Base-by-base conservation (phyloP, 805 yeast genomes). In the Sugiyamaella floridensis region DNA sequence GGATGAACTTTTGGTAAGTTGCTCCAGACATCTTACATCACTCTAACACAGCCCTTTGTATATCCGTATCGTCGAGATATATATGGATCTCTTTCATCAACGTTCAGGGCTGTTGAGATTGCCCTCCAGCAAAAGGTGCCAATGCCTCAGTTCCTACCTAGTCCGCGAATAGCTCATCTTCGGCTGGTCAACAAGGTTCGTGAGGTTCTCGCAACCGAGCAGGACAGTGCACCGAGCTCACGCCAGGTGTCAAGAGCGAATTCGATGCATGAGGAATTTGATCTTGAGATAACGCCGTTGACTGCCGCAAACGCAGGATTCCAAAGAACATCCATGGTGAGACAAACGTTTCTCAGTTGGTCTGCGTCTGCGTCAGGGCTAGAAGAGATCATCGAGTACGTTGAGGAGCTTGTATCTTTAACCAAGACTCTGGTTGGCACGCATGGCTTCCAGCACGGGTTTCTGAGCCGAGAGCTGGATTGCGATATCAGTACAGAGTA, bases 111-210 rank as follows among this genome's bases (percentile, higher is more conserved):
- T 8, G 65, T 76, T 12, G 74, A 74, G 52, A 71, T 69, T 40
- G 77, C 80, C 0, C 59, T 76, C n/a, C 47, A 61, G 6, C 74
- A 67, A 43, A 77, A 76, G 54, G 61, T 71, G 0, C 81, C 81
- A 1, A 51, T 78, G 26, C 81, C 82, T 1, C 81, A 76, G 55
- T 76, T 68, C 58, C 51, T 77, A 16, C 81, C 81, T 1, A 75
- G 80, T 58, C 69, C 78, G 1, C 68, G 76, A 55, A 68, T 76
- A 43, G 72, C 81, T 1, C 81, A 78, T 43, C 60, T 74, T 49
- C 68, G 80, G 49, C 56, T 77, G 16, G 69, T 77, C 6, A 70
- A 71, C 49, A 71, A 71, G 53, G 77, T 76, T 1, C 63, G 74
- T 20, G 71, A 72, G 45, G 64, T 72, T 0, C 56, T 77, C 34